Evolutionary conservation across 805 yeast species (phyloP), one percentile per base, ranked within the genome.

Genomic region (Dipodascopsis uninucleata): DNA sequence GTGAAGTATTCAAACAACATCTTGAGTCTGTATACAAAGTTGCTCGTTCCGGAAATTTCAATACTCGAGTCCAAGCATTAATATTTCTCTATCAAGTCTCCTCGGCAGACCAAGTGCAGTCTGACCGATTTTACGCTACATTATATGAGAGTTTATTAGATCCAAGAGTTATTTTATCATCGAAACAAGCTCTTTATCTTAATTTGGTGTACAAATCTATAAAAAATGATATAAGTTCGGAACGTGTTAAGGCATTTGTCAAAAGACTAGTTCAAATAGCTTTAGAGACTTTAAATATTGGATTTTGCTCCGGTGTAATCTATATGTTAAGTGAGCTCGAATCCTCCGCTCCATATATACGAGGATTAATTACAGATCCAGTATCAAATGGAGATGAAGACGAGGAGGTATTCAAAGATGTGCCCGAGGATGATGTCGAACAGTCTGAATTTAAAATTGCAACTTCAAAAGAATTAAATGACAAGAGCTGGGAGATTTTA

Each of bases 21-120:
- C 71, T 90, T 60, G 82, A 86, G 60, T 82, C 95, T 0, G 69
- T 93, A 45, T 93, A 83, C 74, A 79, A 78, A 59, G 90, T 90
- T 62, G 89, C 97, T 4, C 97, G 90, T 64, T 82, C 96, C 14
- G 79, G 95, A 21, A 93, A 93, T 63, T 89, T 90, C 71, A 86
- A 86, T 64, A 90, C 98, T 2, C 82, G 94, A 10, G 81, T 93
- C 20, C 98, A 93, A 69, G 95, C 97, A 0, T 74, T 93, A 55
- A 81, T 84, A 28, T 77, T 93, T 59, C 79, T 93, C 41, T 80
- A 82, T 62, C 96, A 87, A 61, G 83, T 93, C 50, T 75, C 86
- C 16, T 63, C 74, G 38, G 71, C 77, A 41, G 83, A 84, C 52
- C 57, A 53, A 21, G 39, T 43, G 23, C 59, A 58, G 6, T 47